Conservation (phyloP, 2,329 filamentous ascomycete genomes). For the Aspergillus fructus region DNA sequence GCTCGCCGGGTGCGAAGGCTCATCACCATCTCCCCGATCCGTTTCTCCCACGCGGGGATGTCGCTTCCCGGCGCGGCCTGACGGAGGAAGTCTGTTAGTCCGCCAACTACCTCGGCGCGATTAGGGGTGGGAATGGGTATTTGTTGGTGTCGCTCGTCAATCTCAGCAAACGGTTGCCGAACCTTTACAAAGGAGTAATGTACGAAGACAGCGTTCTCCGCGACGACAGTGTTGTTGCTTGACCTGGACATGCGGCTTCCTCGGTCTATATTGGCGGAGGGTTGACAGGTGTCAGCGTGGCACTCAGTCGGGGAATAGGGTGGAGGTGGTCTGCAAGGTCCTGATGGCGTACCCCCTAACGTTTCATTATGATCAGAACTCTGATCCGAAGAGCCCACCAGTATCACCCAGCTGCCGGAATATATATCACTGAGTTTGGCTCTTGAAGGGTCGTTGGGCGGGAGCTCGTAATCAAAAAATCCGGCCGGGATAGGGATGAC, state of each 20-base stretch:
- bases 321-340: background rate
- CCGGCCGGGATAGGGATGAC: constrained; percentile 13
- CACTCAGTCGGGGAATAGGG: too few species aligned
- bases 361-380: background rate
- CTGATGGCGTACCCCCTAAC: background rate
- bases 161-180: constrained; percentile 1
- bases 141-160: constrained; percentile 8
- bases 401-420: constrained; percentile 15
- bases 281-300: background rate
- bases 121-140: background rate
- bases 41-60: constrained; percentile 12
- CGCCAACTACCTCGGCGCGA: constrained; percentile 12
- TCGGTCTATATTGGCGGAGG: background rate
- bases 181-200: constrained; percentile 17
- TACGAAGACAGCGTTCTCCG: constrained; percentile 7
- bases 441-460: background rate
- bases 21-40: constrained; percentile 9
- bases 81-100: constrained; percentile 16
- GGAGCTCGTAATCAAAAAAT: constrained; percentile 6
- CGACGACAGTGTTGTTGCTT: background rate
- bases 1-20: background rate
- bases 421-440: constrained; percentile 9
- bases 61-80: constrained; percentile 10
- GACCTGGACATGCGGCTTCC: background rate
- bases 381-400: constrained; percentile 7